A percentile compares a stretch with the other conserved stretches of the same genome.
Conservation (phyloP, 129 eudicot genomes). For the Scalesia atractyloides region DNA sequence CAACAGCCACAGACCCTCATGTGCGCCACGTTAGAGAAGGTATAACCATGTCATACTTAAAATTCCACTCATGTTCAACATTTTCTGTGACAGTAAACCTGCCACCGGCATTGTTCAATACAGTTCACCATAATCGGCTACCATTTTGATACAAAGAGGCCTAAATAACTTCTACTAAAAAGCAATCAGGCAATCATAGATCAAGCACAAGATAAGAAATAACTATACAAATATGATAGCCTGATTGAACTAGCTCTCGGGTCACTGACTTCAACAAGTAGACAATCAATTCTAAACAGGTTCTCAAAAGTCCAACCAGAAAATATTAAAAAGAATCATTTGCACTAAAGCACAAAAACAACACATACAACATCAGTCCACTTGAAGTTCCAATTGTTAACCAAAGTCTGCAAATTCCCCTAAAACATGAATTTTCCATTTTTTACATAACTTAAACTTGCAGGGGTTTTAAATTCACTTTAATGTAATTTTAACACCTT, state of each 20-base stretch:
- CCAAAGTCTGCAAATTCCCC: conserved; percentile 8
- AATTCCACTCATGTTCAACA: too few relatives aligned
- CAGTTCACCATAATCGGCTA: not conserved
- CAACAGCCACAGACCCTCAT: too few relatives aligned
- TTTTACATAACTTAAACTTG: conserved; percentile 29
- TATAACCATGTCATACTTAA: too few relatives aligned
- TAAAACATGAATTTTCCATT: conserved; percentile 38
- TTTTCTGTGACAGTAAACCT: too few relatives aligned
- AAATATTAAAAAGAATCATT: not conserved
- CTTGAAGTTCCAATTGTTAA: not conserved
- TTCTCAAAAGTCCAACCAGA: not conserved
- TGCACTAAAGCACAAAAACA: not conserved
- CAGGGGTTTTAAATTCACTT: conserved; percentile 7
- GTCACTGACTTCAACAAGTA: not conserved
- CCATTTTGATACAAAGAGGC: not conserved
- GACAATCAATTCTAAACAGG: not conserved
- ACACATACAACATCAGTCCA: conserved; percentile 10
- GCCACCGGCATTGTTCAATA: too few relatives aligned
- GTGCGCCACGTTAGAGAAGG: too few relatives aligned
- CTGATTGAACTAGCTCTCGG: not conserved
- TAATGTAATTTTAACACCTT: not conserved
- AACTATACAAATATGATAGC: not conserved
- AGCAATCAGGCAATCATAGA: too few relatives aligned
- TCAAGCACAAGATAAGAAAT: not conserved
- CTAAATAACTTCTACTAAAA: not conserved